Conservation (phyloP, 2,329 filamentous ascomycete genomes). For the Scedosporium apiospermum region DNA sequence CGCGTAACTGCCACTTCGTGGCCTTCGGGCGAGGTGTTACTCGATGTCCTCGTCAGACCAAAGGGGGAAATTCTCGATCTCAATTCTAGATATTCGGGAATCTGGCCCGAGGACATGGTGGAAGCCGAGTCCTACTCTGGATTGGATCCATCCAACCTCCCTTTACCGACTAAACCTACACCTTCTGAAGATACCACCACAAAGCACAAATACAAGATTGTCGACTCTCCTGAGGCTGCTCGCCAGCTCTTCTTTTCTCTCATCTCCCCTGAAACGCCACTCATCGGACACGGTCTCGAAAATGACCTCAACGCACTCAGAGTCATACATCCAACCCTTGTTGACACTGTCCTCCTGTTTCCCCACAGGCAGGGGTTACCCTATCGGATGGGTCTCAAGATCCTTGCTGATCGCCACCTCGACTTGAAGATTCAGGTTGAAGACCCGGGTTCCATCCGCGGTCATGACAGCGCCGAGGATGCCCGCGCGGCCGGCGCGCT, state of each 20-base stretch:
- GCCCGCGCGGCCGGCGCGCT: constrained; percentile 82
- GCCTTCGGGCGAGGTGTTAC: constrained; percentile 63
- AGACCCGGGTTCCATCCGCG: constrained; percentile 31
- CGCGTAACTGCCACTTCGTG: constrained; percentile 83
- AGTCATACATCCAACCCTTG: constrained; percentile 72
- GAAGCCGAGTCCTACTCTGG: constrained; percentile 50
- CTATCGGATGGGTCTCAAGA: constrained; percentile 66
- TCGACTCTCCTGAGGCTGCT: constrained; percentile 64
- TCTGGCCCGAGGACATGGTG: constrained; percentile 67
- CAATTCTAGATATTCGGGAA: constrained; percentile 86
- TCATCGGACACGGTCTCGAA: constrained; percentile 90
- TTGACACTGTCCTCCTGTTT: constrained; percentile 80
- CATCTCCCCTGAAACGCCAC: constrained; percentile 65
- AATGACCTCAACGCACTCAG: constrained; percentile 86
- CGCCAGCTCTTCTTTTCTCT: constrained; percentile 68
- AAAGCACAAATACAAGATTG: constrained; percentile 53
- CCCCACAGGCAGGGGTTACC: constrained; percentile 72
- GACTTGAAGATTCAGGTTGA: constrained; percentile 71
- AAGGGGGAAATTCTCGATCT: constrained; percentile 78
- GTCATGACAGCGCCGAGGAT: constrained; percentile 91
- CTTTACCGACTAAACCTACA: constrained; percentile 13
- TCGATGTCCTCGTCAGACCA: constrained; percentile 80
- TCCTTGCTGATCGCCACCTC: constrained; percentile 60
- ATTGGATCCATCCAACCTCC: constrained; percentile 12
- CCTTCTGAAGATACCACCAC: constrained; percentile 16